Percentiles rank a stretch among this genome's conserved stretches.
Conservation (phyloP, 345 rosid species). For the Noccaea caerulescens region DNA sequence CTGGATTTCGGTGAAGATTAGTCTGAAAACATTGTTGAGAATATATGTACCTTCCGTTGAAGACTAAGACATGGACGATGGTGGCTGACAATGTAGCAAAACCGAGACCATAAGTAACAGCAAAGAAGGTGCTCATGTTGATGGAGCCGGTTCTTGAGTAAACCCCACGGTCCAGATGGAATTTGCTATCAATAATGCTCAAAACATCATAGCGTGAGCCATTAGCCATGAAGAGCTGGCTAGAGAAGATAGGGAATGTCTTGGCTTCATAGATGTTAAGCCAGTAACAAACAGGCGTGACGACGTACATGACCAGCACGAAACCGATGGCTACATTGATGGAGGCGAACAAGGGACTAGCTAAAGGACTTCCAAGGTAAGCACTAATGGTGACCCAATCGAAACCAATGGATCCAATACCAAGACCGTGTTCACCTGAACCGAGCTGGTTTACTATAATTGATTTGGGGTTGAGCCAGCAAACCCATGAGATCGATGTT, state of each 20-base stretch:
- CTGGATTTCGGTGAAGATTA: not conserved
- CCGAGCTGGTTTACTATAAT: conserved; percentile 76
- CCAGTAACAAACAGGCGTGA: conserved; percentile 80
- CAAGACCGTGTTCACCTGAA: conserved; percentile 77
- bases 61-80: conserved; percentile 68
- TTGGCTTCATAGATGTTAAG: conserved; percentile 65
- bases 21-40: not conserved
- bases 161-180: conserved; percentile 61
- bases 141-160: conserved; percentile 57
- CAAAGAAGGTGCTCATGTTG: conserved; percentile 75
- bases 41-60: conserved; percentile 59
- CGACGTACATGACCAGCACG: conserved; percentile 62
- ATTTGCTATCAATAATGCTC: conserved; percentile 56
- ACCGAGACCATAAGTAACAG: conserved; percentile 84
- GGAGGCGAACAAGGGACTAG: conserved; percentile 88
- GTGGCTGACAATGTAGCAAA: conserved; percentile 84
- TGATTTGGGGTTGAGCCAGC: conserved; percentile 75
- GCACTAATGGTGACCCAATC: conserved; percentile 81
- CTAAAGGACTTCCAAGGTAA: conserved; percentile 80
- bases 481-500: conserved; percentile 77
- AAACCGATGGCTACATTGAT: conserved; percentile 78
- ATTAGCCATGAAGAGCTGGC: conserved; percentile 52
- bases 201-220: conserved; percentile 64
- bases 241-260: conserved; percentile 72
- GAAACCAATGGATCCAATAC: conserved; percentile 71